These are phyloP conservation scores for Coemansia sp. DNA, from an alignment of 192 early-diverging fungal genomes.

Conservation along the genomic window DNA sequence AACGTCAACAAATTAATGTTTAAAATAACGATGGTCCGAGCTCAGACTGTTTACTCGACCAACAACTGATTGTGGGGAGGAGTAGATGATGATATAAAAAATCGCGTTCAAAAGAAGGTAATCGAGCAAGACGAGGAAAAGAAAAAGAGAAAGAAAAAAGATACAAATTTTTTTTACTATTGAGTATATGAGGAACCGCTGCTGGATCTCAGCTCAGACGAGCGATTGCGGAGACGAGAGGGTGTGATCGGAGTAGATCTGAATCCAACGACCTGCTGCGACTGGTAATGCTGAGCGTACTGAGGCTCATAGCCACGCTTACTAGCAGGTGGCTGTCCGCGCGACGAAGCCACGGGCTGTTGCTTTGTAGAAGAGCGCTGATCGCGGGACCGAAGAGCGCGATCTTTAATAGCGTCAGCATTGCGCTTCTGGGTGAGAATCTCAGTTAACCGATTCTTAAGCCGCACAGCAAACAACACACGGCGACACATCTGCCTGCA, in stretches of 20 bases:
- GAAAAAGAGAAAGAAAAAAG: slow-evolving; percentile 5
- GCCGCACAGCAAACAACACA: slow-evolving; percentile 31
- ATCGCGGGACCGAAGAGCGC: slow-evolving; percentile 9
- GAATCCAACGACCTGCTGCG: slow-evolving; percentile 22
- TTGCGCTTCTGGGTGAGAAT: slow-evolving; percentile 4
- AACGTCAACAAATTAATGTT: neutral
- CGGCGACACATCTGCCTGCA: slow-evolving; percentile 26
- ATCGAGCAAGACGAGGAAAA: slow-evolving; percentile 8
- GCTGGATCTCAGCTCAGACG: slow-evolving; percentile 39
- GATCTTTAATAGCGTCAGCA: slow-evolving; percentile 27
- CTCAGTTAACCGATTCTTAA: slow-evolving; percentile 19
- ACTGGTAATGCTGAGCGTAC: slow-evolving; percentile 14
- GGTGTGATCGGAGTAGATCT: slow-evolving; percentile 40
- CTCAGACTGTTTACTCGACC: neutral
- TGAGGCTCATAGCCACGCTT: neutral
- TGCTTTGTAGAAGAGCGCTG: neutral
- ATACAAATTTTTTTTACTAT: neutral
- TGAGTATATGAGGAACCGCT: slow-evolving; percentile 30
- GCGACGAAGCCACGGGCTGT: neutral
- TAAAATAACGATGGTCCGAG: neutral
- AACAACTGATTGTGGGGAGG: slow-evolving; percentile 3
- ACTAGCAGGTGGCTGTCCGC: neutral
- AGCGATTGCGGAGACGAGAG: slow-evolving; percentile 43
- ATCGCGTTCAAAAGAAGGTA: neutral
- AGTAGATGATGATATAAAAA: neutral